Conservation (phyloP, 108 stramenopile species). For the Cyclotella sp. region DNA sequence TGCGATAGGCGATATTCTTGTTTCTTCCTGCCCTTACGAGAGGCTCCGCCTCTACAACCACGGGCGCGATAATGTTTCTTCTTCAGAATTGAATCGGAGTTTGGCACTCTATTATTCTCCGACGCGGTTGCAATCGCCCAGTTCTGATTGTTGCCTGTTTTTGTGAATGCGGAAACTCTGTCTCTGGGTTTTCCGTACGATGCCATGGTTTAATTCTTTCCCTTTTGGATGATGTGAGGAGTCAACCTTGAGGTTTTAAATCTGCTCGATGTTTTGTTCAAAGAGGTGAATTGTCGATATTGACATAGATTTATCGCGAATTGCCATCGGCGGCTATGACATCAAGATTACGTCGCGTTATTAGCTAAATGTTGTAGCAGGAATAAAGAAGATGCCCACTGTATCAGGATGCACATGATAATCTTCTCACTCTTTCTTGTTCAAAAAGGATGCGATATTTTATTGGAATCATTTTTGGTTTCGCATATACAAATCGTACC, state of each 20-base stretch:
- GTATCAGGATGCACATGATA: too few species aligned
- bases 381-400: too few species aligned
- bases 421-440: too few species aligned
- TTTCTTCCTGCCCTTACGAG: slow-evolving; percentile 52
- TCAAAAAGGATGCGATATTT: background rate
- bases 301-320: too few species aligned
- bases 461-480: background rate
- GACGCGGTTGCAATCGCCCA: background rate
- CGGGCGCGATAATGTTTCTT: slow-evolving; percentile 52
- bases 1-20: background rate
- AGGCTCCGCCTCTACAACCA: slow-evolving; percentile 49
- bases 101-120: background rate
- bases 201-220: background rate
- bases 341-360: too few species aligned
- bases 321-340: too few species aligned
- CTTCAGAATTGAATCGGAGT: slow-evolving; percentile 15
- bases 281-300: too few species aligned
- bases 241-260: too few species aligned
- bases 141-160: slow-evolving; percentile 4
- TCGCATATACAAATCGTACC: background rate
- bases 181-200: slow-evolving; percentile 24
- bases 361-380: too few species aligned
- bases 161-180: slow-evolving; percentile 17
- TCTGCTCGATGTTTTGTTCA: too few species aligned
- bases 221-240: too few species aligned